Evolutionary conservation across 352 stramenopile species (phyloP), one percentile per base, ranked within the genome.

Genomic region (Pythium folliculosum): DNA sequence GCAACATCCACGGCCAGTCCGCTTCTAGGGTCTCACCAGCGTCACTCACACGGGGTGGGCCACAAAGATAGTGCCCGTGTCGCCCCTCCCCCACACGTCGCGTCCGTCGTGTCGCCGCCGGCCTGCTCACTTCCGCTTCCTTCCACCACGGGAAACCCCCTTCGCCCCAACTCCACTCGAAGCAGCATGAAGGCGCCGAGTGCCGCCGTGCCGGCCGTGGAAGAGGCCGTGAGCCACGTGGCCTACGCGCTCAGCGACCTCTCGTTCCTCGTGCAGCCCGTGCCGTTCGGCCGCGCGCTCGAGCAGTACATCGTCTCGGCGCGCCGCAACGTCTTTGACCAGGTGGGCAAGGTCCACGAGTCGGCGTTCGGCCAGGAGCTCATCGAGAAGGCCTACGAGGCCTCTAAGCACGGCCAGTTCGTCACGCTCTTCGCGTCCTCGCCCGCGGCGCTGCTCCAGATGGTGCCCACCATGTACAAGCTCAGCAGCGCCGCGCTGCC

Each of bases 381-480:
- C 22, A 75, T 91, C 43, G 83, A 91, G 51, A 63, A 77, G 40
- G 82, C 84, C 21, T 90, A 90, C 63, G 80, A 80, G 16, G 80
- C 82, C 32, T 79, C 81, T 32, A 78, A 79, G 67, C 71, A 72
- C 48, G 93, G 92, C 2, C 86, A 94, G 71, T 91, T 97, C 67
- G 90, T 94, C 60, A 96, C 93, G 51, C 87, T 96, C 16, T 97
- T 97, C 67, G 93, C 92, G 43, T 87, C 89, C 5, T 97, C 88
- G 67, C 90, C 94, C 58, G 63, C 77, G 19, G 78, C 88, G 66
- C 77, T 98, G 67, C 73, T 97, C 69, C 80, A 96, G 32, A 98
- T 97, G 79, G 93, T 98, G 63, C 93, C 93, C n/a, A 96, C 91
- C 69, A 89, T 98, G 77, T 98, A 97, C 81, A 97, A 98, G 72